Evolutionary conservation across 2,329 filamentous ascomycete genomes (phyloP).

Genomic region (Fusarium oligoseptatum): DNA sequence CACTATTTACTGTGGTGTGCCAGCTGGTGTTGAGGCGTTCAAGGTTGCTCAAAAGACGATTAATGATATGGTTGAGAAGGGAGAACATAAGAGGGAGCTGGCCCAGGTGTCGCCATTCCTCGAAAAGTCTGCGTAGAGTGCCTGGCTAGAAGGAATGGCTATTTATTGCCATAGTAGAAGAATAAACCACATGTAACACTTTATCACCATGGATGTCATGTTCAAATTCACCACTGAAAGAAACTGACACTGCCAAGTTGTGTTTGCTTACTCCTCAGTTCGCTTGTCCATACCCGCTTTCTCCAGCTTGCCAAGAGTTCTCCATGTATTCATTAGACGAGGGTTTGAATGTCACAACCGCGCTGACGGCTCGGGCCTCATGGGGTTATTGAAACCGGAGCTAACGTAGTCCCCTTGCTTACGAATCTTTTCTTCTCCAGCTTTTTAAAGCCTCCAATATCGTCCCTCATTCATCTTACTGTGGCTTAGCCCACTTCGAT

Average conservation of each 20-base stretch:
- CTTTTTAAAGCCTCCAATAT: neutral
- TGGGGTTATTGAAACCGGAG: neutral
- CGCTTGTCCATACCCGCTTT: neutral
- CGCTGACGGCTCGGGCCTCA: neutral
- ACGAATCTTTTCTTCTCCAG: neutral
- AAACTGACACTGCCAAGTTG: neutral
- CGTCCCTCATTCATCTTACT: neutral
- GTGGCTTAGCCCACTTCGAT: neutral
- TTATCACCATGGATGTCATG: neutral
- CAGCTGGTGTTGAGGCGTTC: slow-evolving; percentile 56
- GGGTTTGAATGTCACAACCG: neutral
- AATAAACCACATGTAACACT: neutral
- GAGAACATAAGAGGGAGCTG: slow-evolving; percentile 32
- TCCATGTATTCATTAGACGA: neutral
- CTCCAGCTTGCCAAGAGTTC: neutral
- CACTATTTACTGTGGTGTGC: slow-evolving; percentile 57
- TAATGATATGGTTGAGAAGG: slow-evolving; percentile 45
- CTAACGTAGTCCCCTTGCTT: neutral
- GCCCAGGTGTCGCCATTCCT: slow-evolving; percentile 6
- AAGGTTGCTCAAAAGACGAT: slow-evolving; percentile 46
- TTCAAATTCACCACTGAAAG: neutral
- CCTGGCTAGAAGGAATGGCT: neutral
- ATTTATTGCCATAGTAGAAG: neutral
- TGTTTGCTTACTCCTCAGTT: neutral
- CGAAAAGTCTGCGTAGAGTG: neutral